Evolutionary conservation across 345 rosid species (phyloP).

Genomic region (Euphorbia pulcherrima): DNA sequence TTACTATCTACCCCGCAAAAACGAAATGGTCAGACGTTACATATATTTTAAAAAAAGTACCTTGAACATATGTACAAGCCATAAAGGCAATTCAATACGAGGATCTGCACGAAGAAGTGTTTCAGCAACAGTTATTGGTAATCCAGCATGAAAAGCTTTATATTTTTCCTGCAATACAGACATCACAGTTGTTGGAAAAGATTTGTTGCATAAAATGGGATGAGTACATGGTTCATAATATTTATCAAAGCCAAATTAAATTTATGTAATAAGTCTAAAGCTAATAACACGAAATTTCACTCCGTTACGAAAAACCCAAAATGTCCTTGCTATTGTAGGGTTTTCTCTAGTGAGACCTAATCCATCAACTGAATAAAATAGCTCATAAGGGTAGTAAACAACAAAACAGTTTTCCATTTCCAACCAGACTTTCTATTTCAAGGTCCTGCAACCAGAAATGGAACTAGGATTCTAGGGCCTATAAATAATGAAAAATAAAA

Average conservation of each 20-base stretch:
- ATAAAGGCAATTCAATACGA: conserved; percentile 80
- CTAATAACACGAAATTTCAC: background rate
- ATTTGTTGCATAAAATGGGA: background rate
- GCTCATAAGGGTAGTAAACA: background rate
- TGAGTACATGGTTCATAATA: background rate
- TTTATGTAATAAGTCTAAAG: background rate
- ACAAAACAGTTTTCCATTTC: background rate
- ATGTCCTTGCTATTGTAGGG: background rate
- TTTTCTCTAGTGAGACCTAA: background rate
- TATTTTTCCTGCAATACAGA: conserved; percentile 62
- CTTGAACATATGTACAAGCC: conserved; percentile 96
- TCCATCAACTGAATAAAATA: background rate
- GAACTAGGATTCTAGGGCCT: background rate
- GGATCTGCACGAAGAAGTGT: conserved; percentile 84
- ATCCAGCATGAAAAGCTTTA: conserved; percentile 58
- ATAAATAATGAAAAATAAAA: background rate
- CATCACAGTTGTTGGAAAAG: background rate
- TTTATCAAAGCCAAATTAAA: background rate
- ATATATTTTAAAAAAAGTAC: conserved; percentile 37
- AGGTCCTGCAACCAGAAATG: background rate
- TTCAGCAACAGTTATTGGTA: conserved; percentile 84
- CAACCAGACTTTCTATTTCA: background rate
- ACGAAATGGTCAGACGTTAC: background rate
- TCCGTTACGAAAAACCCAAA: background rate
- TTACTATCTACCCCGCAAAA: background rate